Conservation (phyloP, 179 eudicot genomes). For the Beta lomatogona region DNA sequence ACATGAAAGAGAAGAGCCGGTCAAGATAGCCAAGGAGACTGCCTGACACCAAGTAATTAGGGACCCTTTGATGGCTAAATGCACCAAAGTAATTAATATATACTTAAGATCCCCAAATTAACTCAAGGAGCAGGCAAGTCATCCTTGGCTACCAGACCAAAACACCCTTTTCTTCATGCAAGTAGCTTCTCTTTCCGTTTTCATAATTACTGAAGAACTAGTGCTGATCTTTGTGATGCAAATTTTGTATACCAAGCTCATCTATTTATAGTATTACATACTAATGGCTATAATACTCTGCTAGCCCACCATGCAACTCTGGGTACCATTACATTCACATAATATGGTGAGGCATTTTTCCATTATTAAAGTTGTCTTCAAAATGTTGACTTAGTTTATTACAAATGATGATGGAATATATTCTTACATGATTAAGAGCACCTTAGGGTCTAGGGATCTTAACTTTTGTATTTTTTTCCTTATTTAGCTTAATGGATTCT, state of each 20-base stretch:
- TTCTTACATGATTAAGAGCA: background rate
- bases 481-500: background rate
- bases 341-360: background rate
- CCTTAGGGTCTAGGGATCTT: background rate
- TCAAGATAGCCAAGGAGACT: conserved; percentile 54
- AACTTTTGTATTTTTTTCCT: background rate
- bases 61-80: background rate
- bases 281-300: background rate
- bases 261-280: background rate
- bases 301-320: too few species aligned
- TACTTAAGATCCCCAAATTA: background rate
- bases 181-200: conserved; percentile 19
- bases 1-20: conserved; percentile 39
- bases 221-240: background rate
- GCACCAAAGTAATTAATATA: too few species aligned
- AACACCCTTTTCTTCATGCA: conserved; percentile 38
- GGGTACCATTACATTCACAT: background rate
- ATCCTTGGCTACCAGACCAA: conserved; percentile 54
- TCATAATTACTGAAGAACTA: background rate
- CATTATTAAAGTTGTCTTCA: background rate
- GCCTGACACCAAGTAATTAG: conserved; percentile 28
- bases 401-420: background rate
- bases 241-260: background rate
- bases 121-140: conserved; percentile 50
- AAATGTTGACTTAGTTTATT: background rate